Conservation (phyloP, 208 protist species). For the Acanthamoeba culbertsoni region DNA sequence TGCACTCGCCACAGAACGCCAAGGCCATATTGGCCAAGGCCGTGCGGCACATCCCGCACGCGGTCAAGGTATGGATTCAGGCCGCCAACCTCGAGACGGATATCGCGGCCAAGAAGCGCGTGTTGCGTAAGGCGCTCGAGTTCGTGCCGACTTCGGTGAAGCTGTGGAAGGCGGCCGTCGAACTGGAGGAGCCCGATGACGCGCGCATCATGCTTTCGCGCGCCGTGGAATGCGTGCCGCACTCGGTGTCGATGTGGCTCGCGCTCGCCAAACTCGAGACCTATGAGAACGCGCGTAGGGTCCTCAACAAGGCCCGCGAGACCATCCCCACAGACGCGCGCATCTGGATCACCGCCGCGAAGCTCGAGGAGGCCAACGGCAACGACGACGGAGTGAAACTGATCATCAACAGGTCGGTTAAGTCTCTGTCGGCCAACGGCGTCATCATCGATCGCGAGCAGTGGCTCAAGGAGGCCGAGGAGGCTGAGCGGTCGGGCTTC, state of each 20-base stretch:
- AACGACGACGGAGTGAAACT: constrained; percentile 75
- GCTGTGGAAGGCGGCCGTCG: constrained; percentile 89
- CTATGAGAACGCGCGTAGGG: constrained; percentile 87
- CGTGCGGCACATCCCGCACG: constrained; percentile 83
- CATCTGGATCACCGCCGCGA: constrained; percentile 92
- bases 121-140: constrained; percentile 84
- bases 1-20: constrained; percentile 84
- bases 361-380: constrained; percentile 88
- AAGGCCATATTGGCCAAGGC: constrained; percentile 86
- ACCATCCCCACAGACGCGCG: constrained; percentile 82
- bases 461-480: constrained; percentile 88
- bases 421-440: constrained; percentile 68
- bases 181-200: constrained; percentile 87
- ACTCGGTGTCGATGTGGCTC: constrained; percentile 91
- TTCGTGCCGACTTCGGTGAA: constrained; percentile 85
- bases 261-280: constrained; percentile 89
- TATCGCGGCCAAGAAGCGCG: constrained; percentile 75
- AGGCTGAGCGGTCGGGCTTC: constrained; percentile 78
- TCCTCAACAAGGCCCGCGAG: constrained; percentile 86
- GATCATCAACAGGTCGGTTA: constrained; percentile 80
- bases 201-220: constrained; percentile 86
- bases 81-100: constrained; percentile 85
- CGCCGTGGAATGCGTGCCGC: constrained; percentile 89
- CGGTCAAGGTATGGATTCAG: constrained; percentile 89
- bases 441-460: constrained; percentile 83